Percentiles rank a stretch among this genome's conserved stretches.
phyloP scores from a whole-genome alignment of 495 filamentous ascomycete genomes.

The Penicillium fimorum region DNA sequence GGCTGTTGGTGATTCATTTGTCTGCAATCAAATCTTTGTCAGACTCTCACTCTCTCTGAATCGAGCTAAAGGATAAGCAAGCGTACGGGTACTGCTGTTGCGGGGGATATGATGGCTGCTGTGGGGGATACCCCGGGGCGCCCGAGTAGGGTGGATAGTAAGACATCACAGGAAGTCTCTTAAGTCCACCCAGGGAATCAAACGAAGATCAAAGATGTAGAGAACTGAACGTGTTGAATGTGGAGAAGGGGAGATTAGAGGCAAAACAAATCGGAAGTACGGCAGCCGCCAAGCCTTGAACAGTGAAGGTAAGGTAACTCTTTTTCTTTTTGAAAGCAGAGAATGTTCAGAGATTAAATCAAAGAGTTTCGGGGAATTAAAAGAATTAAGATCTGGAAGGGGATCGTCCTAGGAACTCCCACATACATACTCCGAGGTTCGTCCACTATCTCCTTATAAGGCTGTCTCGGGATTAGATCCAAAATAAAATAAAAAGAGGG shows the following conservation, averaged over 20 bases:
- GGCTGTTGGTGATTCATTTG: constrained; percentile 37
- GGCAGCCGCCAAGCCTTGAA: constrained; percentile 23
- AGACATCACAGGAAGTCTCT: constrained; percentile 38
- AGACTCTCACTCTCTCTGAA: background rate
- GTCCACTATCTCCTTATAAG: constrained; percentile 8
- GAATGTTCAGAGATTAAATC: background rate
- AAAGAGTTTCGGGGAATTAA: background rate
- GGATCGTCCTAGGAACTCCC: background rate
- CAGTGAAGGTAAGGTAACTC: background rate
- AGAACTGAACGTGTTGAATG: constrained; percentile 13
- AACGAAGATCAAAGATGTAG: background rate
- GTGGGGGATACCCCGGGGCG: constrained; percentile 51
- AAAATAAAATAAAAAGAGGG: background rate
- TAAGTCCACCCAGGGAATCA: background rate
- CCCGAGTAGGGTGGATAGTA: constrained; percentile 52
- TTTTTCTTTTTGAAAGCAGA: background rate
- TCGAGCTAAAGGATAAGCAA: constrained; percentile 21
- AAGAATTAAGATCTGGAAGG: background rate
- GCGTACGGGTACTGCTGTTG: constrained; percentile 41
- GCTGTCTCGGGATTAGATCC: background rate
- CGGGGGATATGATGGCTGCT: constrained; percentile 35
- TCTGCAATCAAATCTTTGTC: constrained; percentile 20
- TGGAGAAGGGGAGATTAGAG: constrained; percentile 25
- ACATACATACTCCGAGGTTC: constrained; percentile 1
- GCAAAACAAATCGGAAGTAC: constrained; percentile 25